Conservation (phyloP, 2,329 filamentous ascomycete species). For the Sarocladium kiliense region DNA sequence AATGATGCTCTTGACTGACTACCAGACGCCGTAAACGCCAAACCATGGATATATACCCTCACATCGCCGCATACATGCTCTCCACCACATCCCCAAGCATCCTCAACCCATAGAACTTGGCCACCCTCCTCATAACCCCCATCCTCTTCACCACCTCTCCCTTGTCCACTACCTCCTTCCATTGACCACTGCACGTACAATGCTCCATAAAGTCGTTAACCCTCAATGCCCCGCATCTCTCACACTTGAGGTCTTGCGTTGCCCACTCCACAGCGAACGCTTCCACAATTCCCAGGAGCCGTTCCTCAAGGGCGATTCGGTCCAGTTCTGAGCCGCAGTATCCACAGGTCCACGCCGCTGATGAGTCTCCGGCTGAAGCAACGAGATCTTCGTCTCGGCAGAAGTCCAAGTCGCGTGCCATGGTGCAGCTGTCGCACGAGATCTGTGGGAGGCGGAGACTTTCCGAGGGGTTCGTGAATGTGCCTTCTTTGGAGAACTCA, state of each 20-base stretch:
- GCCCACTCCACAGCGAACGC: constrained; percentile 73
- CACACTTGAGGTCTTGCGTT: constrained; percentile 84
- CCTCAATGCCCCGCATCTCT: constrained; percentile 63
- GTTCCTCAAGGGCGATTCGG: constrained; percentile 77
- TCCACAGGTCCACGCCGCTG: constrained; percentile 60
- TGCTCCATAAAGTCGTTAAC: constrained; percentile 96
- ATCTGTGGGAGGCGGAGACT: constrained; percentile 69
- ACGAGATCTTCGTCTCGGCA: constrained; percentile 84
- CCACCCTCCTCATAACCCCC: constrained; percentile 68
- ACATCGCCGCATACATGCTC: constrained; percentile 43
- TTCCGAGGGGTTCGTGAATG: constrained; percentile 80
- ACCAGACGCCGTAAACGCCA: neutral
- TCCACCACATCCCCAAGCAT: constrained; percentile 75
- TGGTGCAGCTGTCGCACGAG: constrained; percentile 85
- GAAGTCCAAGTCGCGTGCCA: constrained; percentile 82
- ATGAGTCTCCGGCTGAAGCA: constrained; percentile 24
- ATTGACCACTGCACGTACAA: constrained; percentile 85
- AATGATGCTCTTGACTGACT: neutral
- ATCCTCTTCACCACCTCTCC: constrained; percentile 62
- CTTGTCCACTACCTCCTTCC: constrained; percentile 66
- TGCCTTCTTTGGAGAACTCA: constrained; percentile 85
- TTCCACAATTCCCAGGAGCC: constrained; percentile 72
- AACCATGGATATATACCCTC: neutral
- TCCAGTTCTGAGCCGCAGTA: constrained; percentile 75
- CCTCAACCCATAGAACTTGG: constrained; percentile 70